phyloP scores from a whole-genome alignment of 2,329 filamentous ascomycete species.

The Madurella fahalii region DNA sequence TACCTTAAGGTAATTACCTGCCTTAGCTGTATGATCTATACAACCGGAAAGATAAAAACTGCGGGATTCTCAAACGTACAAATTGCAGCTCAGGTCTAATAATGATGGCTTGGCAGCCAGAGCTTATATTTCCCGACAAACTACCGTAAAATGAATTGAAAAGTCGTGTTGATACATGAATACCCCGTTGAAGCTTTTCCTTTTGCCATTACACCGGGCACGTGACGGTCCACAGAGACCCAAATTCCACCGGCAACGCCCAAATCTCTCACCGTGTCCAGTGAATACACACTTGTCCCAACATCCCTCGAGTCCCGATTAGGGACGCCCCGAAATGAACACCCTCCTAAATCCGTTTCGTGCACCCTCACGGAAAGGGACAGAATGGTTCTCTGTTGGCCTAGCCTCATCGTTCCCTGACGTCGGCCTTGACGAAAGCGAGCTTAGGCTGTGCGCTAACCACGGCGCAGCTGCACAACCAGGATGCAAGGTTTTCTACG shows the following conservation, averaged over 20 bases:
- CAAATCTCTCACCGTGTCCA: too few species aligned
- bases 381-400: constrained; percentile 53
- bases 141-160: too few species aligned
- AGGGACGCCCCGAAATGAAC: neutral
- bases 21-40: too few species aligned
- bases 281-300: too few species aligned
- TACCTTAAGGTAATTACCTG: too few species aligned
- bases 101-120: too few species aligned
- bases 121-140: too few species aligned
- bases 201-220: neutral
- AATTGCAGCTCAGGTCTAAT: too few species aligned
- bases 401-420: constrained; percentile 53
- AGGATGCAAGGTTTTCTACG: constrained; percentile 57
- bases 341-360: constrained; percentile 21
- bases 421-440: constrained; percentile 38
- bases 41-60: too few species aligned
- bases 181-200: too few species aligned
- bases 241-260: neutral
- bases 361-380: constrained; percentile 24
- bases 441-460: constrained; percentile 31
- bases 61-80: too few species aligned
- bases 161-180: too few species aligned
- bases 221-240: neutral
- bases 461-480: constrained; percentile 37
- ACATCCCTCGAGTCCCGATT: neutral